Percentiles rank a stretch among this genome's conserved stretches.
phyloP scores from a whole-genome alignment of 768 basidiomycete species.

The Chalciporus piperatus region DNA sequence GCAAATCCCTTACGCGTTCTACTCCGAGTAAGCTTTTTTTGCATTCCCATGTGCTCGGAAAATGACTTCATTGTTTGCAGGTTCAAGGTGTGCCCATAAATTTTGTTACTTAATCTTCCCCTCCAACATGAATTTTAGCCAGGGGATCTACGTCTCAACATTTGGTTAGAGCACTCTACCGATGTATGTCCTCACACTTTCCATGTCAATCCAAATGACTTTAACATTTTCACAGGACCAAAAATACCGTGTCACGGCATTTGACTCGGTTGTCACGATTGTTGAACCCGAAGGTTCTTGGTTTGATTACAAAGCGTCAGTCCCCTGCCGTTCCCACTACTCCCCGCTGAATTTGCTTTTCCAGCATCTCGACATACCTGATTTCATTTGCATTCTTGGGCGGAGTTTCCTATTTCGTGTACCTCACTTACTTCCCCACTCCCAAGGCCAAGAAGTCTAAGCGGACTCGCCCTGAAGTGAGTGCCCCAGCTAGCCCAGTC shows the following conservation, averaged over 20 bases:
- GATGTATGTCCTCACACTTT: slow-evolving; percentile 45
- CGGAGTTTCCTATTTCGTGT: slow-evolving; percentile 62
- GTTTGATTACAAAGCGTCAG: slow-evolving; percentile 80
- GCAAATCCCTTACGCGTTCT: slow-evolving; percentile 67
- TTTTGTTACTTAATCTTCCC: neutral
- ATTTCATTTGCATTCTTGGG: slow-evolving; percentile 64
- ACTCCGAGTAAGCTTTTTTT: slow-evolving; percentile 70
- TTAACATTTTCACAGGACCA: slow-evolving; percentile 40
- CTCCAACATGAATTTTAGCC: slow-evolving; percentile 43
- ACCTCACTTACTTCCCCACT: slow-evolving; percentile 62
- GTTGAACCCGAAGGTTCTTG: slow-evolving; percentile 78
- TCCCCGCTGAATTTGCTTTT: slow-evolving; percentile 3
- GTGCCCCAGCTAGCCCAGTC: slow-evolving; percentile 52
- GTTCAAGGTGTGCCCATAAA: slow-evolving; percentile 52
- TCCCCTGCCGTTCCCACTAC: slow-evolving; percentile 5
- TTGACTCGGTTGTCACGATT: slow-evolving; percentile 72
- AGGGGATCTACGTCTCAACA: slow-evolving; percentile 66
- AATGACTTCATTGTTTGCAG: slow-evolving; percentile 31
- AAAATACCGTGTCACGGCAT: slow-evolving; percentile 62
- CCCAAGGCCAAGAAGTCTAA: slow-evolving; percentile 51
- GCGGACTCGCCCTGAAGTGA: slow-evolving; percentile 44
- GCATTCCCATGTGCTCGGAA: neutral
- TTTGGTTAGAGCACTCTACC: slow-evolving; percentile 71
- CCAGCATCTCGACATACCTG: slow-evolving; percentile 65
- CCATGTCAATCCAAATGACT: neutral